Evolutionary conservation across 192 early-diverging fungal genomes (phyloP).

Genomic region (Dispira simplex): DNA sequence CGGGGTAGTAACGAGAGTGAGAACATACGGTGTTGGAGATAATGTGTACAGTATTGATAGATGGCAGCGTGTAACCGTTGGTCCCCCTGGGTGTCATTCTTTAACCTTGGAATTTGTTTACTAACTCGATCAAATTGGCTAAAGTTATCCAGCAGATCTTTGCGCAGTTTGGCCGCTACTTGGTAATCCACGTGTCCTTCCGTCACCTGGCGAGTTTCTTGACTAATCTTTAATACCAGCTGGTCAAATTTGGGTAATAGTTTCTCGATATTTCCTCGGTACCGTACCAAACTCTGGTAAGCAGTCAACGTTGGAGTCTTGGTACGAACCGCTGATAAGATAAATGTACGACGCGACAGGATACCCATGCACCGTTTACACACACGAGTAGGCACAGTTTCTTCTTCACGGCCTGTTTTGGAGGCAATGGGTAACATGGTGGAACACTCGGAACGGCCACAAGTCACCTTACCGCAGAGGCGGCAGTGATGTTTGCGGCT

Average conservation of each 20-base stretch:
- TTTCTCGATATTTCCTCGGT: constrained; percentile 26
- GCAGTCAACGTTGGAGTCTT: constrained; percentile 18
- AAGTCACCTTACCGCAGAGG: constrained; percentile 48
- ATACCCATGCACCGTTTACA: constrained; percentile 25
- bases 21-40: constrained; percentile 65
- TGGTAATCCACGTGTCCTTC: constrained; percentile 37
- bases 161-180: constrained; percentile 39
- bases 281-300: constrained; percentile 27
- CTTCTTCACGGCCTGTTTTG: not conserved
- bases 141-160: constrained; percentile 48
- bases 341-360: not conserved
- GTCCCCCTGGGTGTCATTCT: constrained; percentile 25
- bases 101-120: constrained; percentile 40
- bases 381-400: not conserved
- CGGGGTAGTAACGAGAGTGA: constrained; percentile 54
- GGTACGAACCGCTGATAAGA: constrained; percentile 12
- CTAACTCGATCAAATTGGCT: constrained; percentile 38
- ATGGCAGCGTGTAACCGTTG: constrained; percentile 48
- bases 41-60: constrained; percentile 42
- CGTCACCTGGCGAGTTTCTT: constrained; percentile 19
- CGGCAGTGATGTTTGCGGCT: constrained; percentile 59
- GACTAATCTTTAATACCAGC: constrained; percentile 31
- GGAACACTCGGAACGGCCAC: constrained; percentile 35
- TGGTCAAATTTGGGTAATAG: constrained; percentile 40
- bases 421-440: constrained; percentile 22